Percentiles rank a stretch among this genome's conserved stretches.
These are phyloP conservation scores for Kitagawia praeruptora DNA, from an alignment of 129 eudicot genomes.

Conservation along the genomic window DNA sequence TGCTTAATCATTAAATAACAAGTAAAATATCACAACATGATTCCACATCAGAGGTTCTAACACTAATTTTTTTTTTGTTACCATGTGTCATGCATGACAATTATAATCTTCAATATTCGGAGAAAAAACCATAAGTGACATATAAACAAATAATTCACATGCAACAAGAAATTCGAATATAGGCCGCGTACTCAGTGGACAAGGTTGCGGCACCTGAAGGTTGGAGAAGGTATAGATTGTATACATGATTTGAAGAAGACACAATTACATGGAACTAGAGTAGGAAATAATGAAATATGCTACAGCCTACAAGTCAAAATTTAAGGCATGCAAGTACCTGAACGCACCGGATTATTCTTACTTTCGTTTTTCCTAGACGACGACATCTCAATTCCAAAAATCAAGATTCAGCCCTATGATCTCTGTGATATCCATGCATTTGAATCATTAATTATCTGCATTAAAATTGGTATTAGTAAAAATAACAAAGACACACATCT, in stretches of 20 bases:
- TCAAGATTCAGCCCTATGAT: not conserved
- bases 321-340: not conserved
- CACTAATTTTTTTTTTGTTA: not conserved
- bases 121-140: not conserved
- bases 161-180: not conserved
- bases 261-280: not conserved
- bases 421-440: not conserved
- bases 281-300: not conserved
- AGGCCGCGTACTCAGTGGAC: too few species aligned
- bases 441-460: not conserved
- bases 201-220: too few species aligned
- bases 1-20: not conserved
- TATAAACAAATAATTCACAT: not conserved
- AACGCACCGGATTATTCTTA: not conserved
- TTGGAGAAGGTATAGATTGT: too few species aligned
- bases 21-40: not conserved
- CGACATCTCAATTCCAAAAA: not conserved
- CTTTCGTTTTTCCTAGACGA: not conserved
- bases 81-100: not conserved
- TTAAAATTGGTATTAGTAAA: not conserved
- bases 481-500: not conserved
- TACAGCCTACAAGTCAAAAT: not conserved
- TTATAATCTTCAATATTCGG: too few species aligned
- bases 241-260: not conserved
- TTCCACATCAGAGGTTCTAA: too few species aligned